These are phyloP conservation scores for Tylopilus orsonianus DNA, from an alignment of 1,284 basidiomycete genomes.

Conservation along the genomic window DNA sequence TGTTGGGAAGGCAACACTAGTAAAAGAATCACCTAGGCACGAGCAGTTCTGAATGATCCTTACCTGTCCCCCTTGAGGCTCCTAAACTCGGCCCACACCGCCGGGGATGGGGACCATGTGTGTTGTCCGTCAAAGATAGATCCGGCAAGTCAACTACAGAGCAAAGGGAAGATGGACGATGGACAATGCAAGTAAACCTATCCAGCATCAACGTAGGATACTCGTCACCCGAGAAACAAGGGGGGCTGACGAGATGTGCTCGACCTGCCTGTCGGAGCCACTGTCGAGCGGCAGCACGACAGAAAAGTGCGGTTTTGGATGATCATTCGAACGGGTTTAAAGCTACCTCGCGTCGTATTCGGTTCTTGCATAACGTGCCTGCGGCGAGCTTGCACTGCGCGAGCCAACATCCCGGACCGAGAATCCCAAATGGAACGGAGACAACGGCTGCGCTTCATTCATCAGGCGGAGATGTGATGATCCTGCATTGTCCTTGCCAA, in stretches of 20 bases:
- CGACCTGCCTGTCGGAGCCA: no score
- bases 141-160: neutral
- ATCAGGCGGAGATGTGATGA: conserved; percentile 1
- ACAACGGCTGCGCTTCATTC: neutral
- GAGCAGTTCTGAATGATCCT: conserved; percentile 15
- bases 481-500: neutral
- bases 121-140: neutral
- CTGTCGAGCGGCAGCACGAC: no score
- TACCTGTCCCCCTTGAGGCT: no score
- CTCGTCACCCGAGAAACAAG: conserved; percentile 3
- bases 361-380: neutral
- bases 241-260: no score
- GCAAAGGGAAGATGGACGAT: neutral
- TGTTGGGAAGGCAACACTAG: no score
- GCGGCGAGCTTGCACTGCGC: neutral
- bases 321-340: no score
- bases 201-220: neutral
- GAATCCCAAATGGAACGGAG: neutral
- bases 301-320: no score
- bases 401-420: neutral
- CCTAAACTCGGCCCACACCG: neutral
- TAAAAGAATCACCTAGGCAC: no score
- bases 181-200: neutral
- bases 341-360: neutral
- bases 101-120: neutral